Base-by-base conservation (phyloP, 805 yeast species). In the Schwanniomyces vanrijiae region DNA sequence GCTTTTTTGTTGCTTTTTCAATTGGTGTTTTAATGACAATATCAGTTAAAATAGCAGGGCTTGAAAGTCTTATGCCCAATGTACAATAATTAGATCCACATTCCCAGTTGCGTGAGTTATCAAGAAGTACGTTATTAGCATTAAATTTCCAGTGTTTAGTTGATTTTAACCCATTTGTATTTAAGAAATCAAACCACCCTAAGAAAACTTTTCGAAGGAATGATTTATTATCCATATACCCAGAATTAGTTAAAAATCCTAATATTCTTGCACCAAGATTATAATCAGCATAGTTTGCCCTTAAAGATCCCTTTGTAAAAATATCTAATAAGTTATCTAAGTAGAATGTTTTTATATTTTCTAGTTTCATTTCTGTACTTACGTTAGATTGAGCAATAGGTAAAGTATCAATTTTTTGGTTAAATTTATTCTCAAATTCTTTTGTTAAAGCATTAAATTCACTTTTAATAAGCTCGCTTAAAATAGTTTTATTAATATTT, bases 101-200 rank as follows among this genome's bases (percentile, higher is more conserved):
- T 28, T 58, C 57, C 77, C 77, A 73, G 35, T 47, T 47, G 9
- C 51, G 45, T 1, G 64, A 71, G 6, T 66, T 66, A 45, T 73
- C 74, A 5, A 66, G 49, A 18, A 73, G 51, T 2, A 63, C 57
- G 45, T 67, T 70, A 52, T 72, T 73, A 10, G 77, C 78, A 51
- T 73, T 70, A 43, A 44, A 64, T 42, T 65, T 61, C 64, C 67
- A 53, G 21, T 55, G 43, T 7, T 51, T 46, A 0, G 65, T 58
- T 2, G 63, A 54, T n/a, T 53, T 58, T 19, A 55, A 51, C 7
- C 61, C 58, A 46, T 51, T 57, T 13, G 60, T 49, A 19, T 44
- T 48, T 16, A 69, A 49, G 51, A 61, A 69, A 49, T 71, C 73
- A 47, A 62, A 71, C 77, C 76, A 72, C 0, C 78, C 77, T 22